phyloP scores from a whole-genome alignment of 352 stramenopile species.

The Pythium utonaiense region DNA sequence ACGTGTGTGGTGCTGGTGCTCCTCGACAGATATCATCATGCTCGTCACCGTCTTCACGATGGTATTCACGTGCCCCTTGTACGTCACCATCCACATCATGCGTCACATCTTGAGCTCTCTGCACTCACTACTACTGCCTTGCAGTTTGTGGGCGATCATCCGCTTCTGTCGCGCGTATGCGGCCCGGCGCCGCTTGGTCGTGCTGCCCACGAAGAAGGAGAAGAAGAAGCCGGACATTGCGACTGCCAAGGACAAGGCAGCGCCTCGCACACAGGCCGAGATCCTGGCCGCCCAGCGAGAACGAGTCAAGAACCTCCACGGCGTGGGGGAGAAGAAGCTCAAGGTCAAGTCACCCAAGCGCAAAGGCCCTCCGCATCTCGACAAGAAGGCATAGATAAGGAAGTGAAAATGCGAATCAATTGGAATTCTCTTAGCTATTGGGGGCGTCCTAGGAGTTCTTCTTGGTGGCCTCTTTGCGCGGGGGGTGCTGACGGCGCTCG shows the following conservation, averaged over 20 bases:
- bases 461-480: conserved; percentile 1
- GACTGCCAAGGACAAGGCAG: conserved; percentile 46
- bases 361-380: conserved; percentile 47
- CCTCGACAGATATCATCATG: conserved; percentile 59
- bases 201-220: conserved; percentile 56
- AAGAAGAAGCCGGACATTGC: conserved; percentile 83
- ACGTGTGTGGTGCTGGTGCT: neutral
- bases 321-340: conserved; percentile 62
- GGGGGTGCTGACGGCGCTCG: neutral
- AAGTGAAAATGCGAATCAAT: conserved; percentile 1
- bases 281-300: conserved; percentile 76
- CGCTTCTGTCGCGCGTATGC: conserved; percentile 63
- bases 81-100: neutral
- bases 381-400: conserved; percentile 22
- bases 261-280: conserved; percentile 69
- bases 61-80: conserved; percentile 82
- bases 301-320: conserved; percentile 56
- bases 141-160: conserved; percentile 76
- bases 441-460: neutral
- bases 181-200: conserved; percentile 45
- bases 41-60: conserved; percentile 75
- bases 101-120: neutral
- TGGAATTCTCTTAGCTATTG: conserved; percentile 5
- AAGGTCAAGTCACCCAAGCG: conserved; percentile 66
- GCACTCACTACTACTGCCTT: conserved; percentile 1